phyloP scores from a whole-genome alignment of 371 early-diverging fungal genomes.

The Mucor lusitanicus region DNA sequence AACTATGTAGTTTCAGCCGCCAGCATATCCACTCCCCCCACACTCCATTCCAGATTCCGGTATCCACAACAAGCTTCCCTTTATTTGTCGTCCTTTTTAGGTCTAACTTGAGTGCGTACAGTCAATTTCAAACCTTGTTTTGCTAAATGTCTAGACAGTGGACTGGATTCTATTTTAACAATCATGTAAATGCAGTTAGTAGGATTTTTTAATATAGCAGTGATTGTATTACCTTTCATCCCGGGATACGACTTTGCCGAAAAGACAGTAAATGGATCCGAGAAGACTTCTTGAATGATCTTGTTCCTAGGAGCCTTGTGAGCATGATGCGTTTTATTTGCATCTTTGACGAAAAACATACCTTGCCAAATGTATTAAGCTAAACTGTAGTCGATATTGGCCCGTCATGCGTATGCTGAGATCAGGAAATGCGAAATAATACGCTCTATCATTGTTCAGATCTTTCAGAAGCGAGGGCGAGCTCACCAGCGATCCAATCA shows the following conservation, averaged over 20 bases:
- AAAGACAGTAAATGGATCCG: constrained; percentile 53
- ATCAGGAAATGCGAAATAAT: constrained; percentile 59
- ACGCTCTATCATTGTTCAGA: constrained; percentile 41
- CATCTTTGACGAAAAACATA: not conserved
- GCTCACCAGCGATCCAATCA: constrained; percentile 61
- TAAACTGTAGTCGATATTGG: constrained; percentile 45
- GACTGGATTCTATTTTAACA: constrained; percentile 55
- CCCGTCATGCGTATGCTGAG: constrained; percentile 49
- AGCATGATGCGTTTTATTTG: not conserved
- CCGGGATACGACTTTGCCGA: constrained; percentile 65
- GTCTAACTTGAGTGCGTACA: constrained; percentile 47
- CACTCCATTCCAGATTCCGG: not conserved
- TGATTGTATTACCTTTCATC: constrained; percentile 54
- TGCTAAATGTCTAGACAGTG: constrained; percentile 65
- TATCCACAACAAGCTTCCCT: not conserved
- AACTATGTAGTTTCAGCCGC: not conserved
- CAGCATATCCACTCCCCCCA: not conserved
- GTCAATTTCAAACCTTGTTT: constrained; percentile 69
- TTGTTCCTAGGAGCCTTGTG: constrained; percentile 8
- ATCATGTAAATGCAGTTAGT: not conserved
- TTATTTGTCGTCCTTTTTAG: constrained; percentile 18
- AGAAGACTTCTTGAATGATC: constrained; percentile 29
- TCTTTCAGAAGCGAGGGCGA: constrained; percentile 51
- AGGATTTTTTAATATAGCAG: not conserved
- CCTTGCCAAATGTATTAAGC: constrained; percentile 38